Evolutionary conservation across 2,329 filamentous ascomycete genomes (phyloP), one percentile per base, ranked within the genome.

Genomic region (Helotiales sp.): DNA sequence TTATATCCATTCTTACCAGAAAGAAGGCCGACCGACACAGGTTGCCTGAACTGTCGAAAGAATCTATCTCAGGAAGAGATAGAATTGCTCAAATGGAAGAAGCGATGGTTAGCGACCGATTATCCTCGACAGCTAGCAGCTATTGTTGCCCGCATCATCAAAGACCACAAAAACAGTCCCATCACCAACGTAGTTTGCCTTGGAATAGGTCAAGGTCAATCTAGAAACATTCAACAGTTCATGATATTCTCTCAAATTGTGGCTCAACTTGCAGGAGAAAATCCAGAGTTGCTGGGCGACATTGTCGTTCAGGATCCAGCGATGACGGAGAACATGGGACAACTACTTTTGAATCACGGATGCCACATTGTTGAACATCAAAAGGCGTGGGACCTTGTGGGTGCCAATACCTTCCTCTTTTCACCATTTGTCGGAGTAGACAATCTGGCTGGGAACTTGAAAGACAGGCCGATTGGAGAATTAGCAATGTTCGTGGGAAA

Each of bases 401-500:
- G 29, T 5, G 15, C 40, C 8, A 57, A 53, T 24, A 57, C 55
- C 17, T 44, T 57, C 2, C 40, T 57, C 2, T 19, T 38, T 17
- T 46, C 55, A 1, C 5, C 40, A 2, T 57, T 17, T 8, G 29
- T 57, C 17, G 1, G 22, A 3, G 1, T 6, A 27, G 5, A n/a
- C 0, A 1, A 34, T 22, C n/a, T 54, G 2, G 8, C 47, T 1
- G 10, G 5, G 5, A 24, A n/a, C 7, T 10, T 57, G 22, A 29
- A 52, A 29, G 27, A 36, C 13, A 30, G 9, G 5, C 15, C 22
- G 19, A 31, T 34, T 25, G 13, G 17, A 29, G 55, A 57, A 22
- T 12, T 57, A 24, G 55, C 15, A 19, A 40, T 57, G 40, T 57
- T 48, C 17, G 31, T 57, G 19, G 55, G 48, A 19, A 34, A 57